Evolutionary conservation across 352 stramenopile species (phyloP).

Genomic region (Blastocystis sp.): DNA sequence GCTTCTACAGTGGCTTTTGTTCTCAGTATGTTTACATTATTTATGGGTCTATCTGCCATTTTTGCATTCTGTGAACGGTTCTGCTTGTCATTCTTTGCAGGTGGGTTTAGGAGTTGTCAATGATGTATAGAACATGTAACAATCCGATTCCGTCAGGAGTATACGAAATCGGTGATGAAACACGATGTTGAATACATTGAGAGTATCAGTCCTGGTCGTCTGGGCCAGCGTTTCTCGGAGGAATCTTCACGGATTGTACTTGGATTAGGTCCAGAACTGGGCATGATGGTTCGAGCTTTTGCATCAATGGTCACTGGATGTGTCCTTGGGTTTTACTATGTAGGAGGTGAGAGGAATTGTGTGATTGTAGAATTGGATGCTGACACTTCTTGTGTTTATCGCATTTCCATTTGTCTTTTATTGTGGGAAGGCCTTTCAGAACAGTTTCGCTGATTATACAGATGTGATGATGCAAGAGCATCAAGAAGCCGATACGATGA

Average conservation of each 20-base stretch:
- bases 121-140: conserved; percentile 28
- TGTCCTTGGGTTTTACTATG: conserved; percentile 7
- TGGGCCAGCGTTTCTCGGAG: conserved; percentile 47
- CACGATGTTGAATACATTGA: conserved; percentile 60
- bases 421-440: conserved; percentile 22
- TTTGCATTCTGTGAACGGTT: conserved; percentile 13
- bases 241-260: conserved; percentile 43
- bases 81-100: not conserved
- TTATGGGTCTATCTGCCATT: not conserved
- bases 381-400: conserved; percentile 34
- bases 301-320: conserved; percentile 12
- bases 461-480: conserved; percentile 13
- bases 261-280: conserved; percentile 52
- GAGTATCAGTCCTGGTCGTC: conserved; percentile 30
- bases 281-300: conserved; percentile 1
- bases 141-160: conserved; percentile 17
- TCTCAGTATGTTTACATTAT: not conserved
- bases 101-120: not conserved
- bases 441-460: not conserved
- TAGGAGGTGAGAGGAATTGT: too few relatives aligned
- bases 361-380: too few relatives aligned
- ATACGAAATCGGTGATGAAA: not conserved
- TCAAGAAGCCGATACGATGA: conserved; percentile 70
- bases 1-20: not conserved
- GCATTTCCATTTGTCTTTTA: conserved; percentile 15